Evolutionary conservation across 495 filamentous ascomycete genomes (phyloP).

Genomic region (Neurospora sublineolata): DNA sequence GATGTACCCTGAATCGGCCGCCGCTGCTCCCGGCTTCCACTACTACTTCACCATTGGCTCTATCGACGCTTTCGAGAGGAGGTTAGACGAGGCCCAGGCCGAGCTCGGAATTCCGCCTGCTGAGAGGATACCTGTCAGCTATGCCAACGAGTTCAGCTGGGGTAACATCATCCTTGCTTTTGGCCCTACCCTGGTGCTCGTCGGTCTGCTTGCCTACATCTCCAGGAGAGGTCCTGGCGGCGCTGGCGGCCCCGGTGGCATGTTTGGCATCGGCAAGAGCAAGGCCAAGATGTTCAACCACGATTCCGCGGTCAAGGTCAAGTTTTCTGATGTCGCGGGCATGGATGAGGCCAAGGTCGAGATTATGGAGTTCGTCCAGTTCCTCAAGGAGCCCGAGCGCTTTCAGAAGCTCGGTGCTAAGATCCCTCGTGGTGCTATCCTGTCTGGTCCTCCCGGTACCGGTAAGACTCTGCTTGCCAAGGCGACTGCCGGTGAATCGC

Average conservation of each 20-base stretch:
- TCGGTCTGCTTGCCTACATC: slow-evolving; percentile 64
- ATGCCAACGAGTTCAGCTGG: slow-evolving; percentile 62
- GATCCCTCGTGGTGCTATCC: slow-evolving; percentile 91
- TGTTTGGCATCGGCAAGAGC: slow-evolving; percentile 93
- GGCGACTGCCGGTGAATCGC: slow-evolving; percentile 94
- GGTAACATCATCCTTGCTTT: slow-evolving; percentile 58
- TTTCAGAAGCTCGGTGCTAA: slow-evolving; percentile 94
- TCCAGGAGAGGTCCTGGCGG: slow-evolving; percentile 49
- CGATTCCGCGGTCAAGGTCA: slow-evolving; percentile 88
- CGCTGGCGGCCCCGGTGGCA: slow-evolving; percentile 56
- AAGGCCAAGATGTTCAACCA: slow-evolving; percentile 95
- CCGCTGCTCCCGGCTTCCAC: slow-evolving; percentile 54
- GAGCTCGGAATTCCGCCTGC: slow-evolving; percentile 72
- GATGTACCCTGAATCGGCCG: slow-evolving; percentile 74
- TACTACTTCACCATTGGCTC: slow-evolving; percentile 96
- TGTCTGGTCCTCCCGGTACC: slow-evolving; percentile 92
- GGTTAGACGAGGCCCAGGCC: slow-evolving; percentile 73
- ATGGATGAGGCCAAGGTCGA: slow-evolving; percentile 98
- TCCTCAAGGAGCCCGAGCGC: slow-evolving; percentile 78
- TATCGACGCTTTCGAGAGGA: slow-evolving; percentile 81
- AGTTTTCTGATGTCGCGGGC: slow-evolving; percentile 92
- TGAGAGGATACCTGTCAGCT: slow-evolving; percentile 85
- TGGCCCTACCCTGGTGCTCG: slow-evolving; percentile 75
- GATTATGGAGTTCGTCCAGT: slow-evolving; percentile 98
- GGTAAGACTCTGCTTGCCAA: slow-evolving; percentile 97